These are phyloP conservation scores for Talaromyces trachyspermus DNA, from an alignment of 495 filamentous ascomycete genomes.

Conservation along the genomic window DNA sequence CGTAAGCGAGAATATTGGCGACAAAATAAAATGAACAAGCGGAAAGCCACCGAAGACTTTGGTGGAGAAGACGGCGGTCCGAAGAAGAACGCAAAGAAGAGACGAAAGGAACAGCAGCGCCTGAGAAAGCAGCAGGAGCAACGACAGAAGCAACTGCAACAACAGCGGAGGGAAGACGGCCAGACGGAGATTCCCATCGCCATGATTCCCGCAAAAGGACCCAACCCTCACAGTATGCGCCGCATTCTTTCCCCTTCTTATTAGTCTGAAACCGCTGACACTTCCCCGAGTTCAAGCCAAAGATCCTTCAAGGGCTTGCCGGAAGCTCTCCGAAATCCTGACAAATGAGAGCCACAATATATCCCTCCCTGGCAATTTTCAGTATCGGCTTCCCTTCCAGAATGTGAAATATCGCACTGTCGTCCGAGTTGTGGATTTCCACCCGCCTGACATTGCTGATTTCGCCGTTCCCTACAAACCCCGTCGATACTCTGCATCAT, in stretches of 20 bases:
- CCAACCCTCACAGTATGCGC: slow-evolving; percentile 33
- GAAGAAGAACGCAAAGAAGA: slow-evolving; percentile 25
- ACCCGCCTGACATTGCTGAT: slow-evolving; percentile 61
- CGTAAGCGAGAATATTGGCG: slow-evolving; percentile 58
- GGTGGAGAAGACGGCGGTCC: slow-evolving; percentile 18
- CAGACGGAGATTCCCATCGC: slow-evolving; percentile 16
- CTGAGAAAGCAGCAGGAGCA: slow-evolving; percentile 28
- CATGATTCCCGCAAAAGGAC: slow-evolving; percentile 21
- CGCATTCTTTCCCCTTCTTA: no score
- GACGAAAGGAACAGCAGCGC: slow-evolving; percentile 21
- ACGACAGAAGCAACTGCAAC: slow-evolving; percentile 20
- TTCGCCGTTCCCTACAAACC: slow-evolving; percentile 50
- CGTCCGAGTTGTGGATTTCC: slow-evolving; percentile 77
- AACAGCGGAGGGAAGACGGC: slow-evolving; percentile 26
- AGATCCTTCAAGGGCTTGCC: slow-evolving; percentile 19
- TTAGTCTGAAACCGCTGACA: slow-evolving; percentile 6
- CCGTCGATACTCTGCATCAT: no score
- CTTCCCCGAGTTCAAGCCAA: slow-evolving; percentile 24
- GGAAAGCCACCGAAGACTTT: slow-evolving; percentile 21
- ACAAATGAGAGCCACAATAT: slow-evolving; percentile 33
- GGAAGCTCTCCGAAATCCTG: slow-evolving; percentile 36
- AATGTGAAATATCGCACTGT: slow-evolving; percentile 61
- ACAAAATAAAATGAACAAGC: slow-evolving; percentile 40
- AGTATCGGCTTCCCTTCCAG: slow-evolving; percentile 56
- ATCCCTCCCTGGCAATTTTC: slow-evolving; percentile 33